Percentiles rank a stretch among this genome's conserved stretches.
phyloP scores from a whole-genome alignment of 306 rosid genomes.

The Cucurbita ficifolia region DNA sequence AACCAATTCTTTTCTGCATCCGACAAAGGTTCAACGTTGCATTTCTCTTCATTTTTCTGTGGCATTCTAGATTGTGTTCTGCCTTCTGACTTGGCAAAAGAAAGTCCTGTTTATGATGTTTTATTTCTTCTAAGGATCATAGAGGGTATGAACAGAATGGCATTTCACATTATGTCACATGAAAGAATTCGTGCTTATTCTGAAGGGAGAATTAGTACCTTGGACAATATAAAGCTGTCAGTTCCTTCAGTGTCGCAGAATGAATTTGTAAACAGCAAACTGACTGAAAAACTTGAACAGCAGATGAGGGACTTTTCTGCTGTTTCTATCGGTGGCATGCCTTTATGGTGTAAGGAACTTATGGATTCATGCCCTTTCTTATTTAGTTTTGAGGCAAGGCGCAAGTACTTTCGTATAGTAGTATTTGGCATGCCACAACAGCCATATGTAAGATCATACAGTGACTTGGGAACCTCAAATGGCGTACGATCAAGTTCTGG shows the following conservation, averaged over 20 bases:
- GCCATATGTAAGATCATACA: constrained; percentile 28
- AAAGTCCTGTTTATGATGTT: constrained; percentile 56
- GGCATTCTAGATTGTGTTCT: constrained; percentile 49
- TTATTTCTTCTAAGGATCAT: constrained; percentile 63
- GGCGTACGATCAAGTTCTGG: constrained; percentile 41
- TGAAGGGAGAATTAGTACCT: constrained; percentile 53
- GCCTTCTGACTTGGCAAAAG: constrained; percentile 60
- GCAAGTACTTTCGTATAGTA: constrained; percentile 70
- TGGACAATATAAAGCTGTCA: constrained; percentile 40
- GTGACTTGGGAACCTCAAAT: constrained; percentile 26
- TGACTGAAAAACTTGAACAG: constrained; percentile 92
- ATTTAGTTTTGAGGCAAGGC: constrained; percentile 82
- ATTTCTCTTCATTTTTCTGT: constrained; percentile 45
- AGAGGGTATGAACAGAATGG: constrained; percentile 63
- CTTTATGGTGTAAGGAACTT: constrained; percentile 72
- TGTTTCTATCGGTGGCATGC: constrained; percentile 70
- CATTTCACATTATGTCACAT: constrained; percentile 57
- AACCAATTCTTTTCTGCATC: constrained; percentile 19
- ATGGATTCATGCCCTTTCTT: constrained; percentile 70
- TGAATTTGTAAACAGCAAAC: constrained; percentile 74
- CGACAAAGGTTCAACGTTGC: constrained; percentile 18
- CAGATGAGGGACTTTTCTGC: constrained; percentile 80
- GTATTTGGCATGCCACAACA: constrained; percentile 61
- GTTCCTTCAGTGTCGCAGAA: constrained; percentile 50
- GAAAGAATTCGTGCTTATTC: constrained; percentile 75